These are phyloP conservation scores for Dendrobium huoshanense DNA, from an alignment of 106 monocot species.

Conservation along the genomic window DNA sequence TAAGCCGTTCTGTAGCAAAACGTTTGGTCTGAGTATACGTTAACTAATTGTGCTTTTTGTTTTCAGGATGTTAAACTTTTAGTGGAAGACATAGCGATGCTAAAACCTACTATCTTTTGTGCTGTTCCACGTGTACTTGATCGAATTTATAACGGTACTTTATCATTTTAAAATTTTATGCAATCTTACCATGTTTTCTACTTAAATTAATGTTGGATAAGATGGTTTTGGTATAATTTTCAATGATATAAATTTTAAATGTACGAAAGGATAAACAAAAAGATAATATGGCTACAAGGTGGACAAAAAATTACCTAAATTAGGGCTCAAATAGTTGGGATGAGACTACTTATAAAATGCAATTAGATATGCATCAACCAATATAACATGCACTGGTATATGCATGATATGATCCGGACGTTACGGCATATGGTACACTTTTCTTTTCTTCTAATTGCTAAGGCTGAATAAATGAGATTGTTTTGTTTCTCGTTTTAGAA, in stretches of 20 bases:
- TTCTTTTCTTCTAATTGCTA: not conserved
- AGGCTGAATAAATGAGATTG: not conserved
- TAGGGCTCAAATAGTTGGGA: not conserved
- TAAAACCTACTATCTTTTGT: constrained; percentile 87
- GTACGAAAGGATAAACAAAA: not conserved
- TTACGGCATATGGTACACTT: not conserved
- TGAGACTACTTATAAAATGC: not conserved
- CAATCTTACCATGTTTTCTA: not conserved
- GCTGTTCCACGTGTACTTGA: constrained; percentile 95
- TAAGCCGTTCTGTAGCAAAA: constrained; percentile 19
- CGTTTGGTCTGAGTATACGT: not conserved
- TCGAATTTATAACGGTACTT: constrained; percentile 75
- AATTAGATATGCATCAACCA: not conserved
- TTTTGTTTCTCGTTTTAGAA: not conserved
- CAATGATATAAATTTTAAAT: not conserved
- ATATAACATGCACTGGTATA: not conserved
- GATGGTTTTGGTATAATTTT: not conserved
- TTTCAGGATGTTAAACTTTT: constrained; percentile 82
- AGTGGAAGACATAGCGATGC: constrained; percentile 74
- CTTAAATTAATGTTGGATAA: not conserved
- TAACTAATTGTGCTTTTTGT: not conserved
- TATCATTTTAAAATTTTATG: not conserved
- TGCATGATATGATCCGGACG: not conserved
- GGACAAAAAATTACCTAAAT: not conserved
- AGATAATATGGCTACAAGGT: not conserved